Evolutionary conservation across 257 asterid species (phyloP).

Genomic region (Salvia hispanica): DNA sequence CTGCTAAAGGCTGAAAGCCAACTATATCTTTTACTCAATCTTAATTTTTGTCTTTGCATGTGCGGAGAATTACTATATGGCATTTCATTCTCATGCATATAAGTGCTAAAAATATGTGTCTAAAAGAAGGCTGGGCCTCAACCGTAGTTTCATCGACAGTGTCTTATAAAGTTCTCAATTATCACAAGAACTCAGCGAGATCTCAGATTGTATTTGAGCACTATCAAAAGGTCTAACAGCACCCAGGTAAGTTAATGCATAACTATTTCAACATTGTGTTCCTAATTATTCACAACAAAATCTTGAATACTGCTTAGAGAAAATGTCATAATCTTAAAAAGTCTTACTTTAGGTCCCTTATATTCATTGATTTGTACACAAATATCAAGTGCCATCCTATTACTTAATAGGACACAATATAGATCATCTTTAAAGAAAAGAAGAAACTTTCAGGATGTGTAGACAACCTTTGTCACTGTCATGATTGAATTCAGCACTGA

Average conservation of each 20-base stretch:
- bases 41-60: not conserved
- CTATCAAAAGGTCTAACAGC: not conserved
- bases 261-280: not conserved
- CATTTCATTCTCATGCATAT: constrained; percentile 5
- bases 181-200: constrained; percentile 22
- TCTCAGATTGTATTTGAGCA: not conserved
- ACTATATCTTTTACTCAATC: constrained; percentile 10
- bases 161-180: constrained; percentile 13
- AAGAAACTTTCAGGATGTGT: constrained; percentile 24
- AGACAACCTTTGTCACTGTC: constrained; percentile 79
- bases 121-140: constrained; percentile 6
- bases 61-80: not conserved
- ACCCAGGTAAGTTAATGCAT: not conserved
- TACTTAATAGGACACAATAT: constrained; percentile 13
- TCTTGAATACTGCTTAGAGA: constrained; percentile 7
- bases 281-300: constrained; percentile 19
- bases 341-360: constrained; percentile 7
- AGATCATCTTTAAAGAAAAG: constrained; percentile 16
- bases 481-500: constrained; percentile 71
- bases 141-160: constrained; percentile 1
- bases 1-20: constrained; percentile 10
- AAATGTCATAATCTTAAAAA: constrained; percentile 13
- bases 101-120: constrained; percentile 1
- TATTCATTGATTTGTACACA: not conserved
- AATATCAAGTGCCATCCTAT: not conserved